These are phyloP conservation scores for Thelonectria olida DNA, from an alignment of 2,329 filamentous ascomycete genomes.

Conservation along the genomic window DNA sequence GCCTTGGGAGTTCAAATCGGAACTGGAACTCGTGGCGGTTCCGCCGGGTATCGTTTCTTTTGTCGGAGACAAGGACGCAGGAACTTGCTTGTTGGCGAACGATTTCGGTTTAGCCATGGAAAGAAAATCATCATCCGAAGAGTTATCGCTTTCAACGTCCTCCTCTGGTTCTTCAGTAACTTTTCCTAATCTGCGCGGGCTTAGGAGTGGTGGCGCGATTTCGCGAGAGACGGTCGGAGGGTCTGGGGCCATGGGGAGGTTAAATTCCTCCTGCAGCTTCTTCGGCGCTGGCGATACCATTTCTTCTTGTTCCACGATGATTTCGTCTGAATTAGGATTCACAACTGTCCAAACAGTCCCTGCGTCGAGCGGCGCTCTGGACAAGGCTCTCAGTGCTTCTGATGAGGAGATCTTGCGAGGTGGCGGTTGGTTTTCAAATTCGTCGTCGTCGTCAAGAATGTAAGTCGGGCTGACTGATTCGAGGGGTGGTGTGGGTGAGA, in stretches of 20 bases:
- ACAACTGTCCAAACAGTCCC: constrained; percentile 62
- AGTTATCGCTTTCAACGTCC: constrained; percentile 41
- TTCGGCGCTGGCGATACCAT: constrained; percentile 16
- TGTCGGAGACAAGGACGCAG: constrained; percentile 26
- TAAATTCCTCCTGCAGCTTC: constrained; percentile 7
- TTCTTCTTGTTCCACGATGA: constrained; percentile 30
- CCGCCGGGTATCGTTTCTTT: constrained; percentile 19
- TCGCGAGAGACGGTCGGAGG: constrained; percentile 26
- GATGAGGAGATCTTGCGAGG: constrained; percentile 66
- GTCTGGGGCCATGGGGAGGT: constrained; percentile 25
- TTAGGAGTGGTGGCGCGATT: constrained; percentile 30
- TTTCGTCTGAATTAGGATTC: constrained; percentile 45
- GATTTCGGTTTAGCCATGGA: constrained; percentile 50
- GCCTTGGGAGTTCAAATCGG: constrained; percentile 5
- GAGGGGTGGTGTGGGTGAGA: constrained; percentile 36
- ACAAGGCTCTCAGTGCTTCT: constrained; percentile 62
- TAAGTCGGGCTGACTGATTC: constrained; percentile 42
- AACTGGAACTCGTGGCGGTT: constrained; percentile 6
- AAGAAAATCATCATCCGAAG: constrained; percentile 53
- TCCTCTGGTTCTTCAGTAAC: constrained; percentile 41
- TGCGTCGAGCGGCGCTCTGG: constrained; percentile 60
- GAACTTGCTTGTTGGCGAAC: constrained; percentile 38
- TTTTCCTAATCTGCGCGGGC: constrained; percentile 31
- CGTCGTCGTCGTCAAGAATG: constrained; percentile 51
- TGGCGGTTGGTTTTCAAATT: constrained; percentile 51